Conservation (phyloP, 495 filamentous ascomycete species). For the Podospora fimiseda region DNA sequence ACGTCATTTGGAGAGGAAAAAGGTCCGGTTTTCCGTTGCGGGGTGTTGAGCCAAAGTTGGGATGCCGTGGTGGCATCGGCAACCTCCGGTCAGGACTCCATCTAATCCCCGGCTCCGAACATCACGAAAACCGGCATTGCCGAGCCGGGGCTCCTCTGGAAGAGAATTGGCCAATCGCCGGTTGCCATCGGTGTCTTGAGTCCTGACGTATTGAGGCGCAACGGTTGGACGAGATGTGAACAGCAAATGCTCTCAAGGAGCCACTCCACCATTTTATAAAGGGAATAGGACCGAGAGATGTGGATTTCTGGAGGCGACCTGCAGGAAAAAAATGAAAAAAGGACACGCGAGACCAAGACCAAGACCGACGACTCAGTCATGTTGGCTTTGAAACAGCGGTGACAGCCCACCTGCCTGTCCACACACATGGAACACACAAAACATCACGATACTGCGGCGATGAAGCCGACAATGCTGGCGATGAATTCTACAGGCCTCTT, state of each 20-base stretch:
- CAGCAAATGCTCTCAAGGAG: neutral
- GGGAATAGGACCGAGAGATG: neutral
- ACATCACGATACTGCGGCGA: neutral
- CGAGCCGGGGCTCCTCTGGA: neutral
- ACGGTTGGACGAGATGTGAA: neutral
- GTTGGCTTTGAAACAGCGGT: neutral
- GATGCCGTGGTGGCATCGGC: no score
- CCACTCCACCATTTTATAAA: neutral
- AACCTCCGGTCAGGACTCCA: neutral
- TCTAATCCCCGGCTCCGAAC: neutral
- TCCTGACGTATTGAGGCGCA: neutral
- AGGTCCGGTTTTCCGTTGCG: no score
- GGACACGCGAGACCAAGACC: neutral
- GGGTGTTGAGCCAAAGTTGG: no score
- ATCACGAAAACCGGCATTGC: neutral
- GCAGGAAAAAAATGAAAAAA: constrained; percentile 1
- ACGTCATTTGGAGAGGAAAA: no score
- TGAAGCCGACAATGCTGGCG: neutral
- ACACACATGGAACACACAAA: neutral
- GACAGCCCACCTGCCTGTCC: neutral
- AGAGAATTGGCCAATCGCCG: neutral
- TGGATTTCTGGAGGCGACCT: constrained; percentile 3
- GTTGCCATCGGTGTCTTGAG: neutral
- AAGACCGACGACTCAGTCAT: neutral
- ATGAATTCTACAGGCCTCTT: no score